Evolutionary conservation across 768 basidiomycete species (phyloP).

Genomic region (Mycena metata): DNA sequence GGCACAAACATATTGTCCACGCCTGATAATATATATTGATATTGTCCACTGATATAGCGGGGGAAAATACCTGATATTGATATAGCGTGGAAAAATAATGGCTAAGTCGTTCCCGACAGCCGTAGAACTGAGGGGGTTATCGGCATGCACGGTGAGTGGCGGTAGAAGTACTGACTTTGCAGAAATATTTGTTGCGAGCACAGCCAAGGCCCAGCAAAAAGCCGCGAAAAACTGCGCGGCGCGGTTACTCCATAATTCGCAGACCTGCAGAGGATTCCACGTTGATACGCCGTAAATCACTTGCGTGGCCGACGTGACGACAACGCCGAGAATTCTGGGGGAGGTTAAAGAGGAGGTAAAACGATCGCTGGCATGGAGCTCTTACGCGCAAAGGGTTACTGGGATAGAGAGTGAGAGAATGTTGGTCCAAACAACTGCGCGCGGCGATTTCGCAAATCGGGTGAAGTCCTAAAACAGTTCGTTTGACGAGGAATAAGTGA

Average conservation of each 20-base stretch:
- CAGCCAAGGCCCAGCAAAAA: constrained; percentile 38
- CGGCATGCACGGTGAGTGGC: not conserved
- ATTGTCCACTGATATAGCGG: constrained; percentile 41
- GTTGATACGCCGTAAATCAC: constrained; percentile 62
- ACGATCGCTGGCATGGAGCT: not conserved
- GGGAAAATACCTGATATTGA: constrained; percentile 57
- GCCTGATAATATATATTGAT: no score
- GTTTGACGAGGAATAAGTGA: not conserved
- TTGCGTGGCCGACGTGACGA: constrained; percentile 71
- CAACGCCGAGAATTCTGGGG: constrained; percentile 60
- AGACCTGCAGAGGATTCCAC: constrained; percentile 52
- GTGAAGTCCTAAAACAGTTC: constrained; percentile 37
- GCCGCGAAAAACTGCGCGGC: constrained; percentile 75
- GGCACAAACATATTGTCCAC: constrained; percentile 72
- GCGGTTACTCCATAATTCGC: constrained; percentile 74
- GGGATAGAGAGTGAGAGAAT: constrained; percentile 36
- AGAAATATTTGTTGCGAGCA: constrained; percentile 38
- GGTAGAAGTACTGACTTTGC: constrained; percentile 29
- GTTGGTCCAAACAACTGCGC: constrained; percentile 39
- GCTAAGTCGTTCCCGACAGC: constrained; percentile 55
- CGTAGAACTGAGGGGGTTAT: constrained; percentile 27
- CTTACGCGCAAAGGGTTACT: constrained; percentile 39
- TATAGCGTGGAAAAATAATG: constrained; percentile 61
- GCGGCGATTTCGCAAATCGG: constrained; percentile 40
- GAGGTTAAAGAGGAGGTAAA: not conserved